phyloP scores from a whole-genome alignment of 768 basidiomycete genomes.

The Boletales sp. region DNA sequence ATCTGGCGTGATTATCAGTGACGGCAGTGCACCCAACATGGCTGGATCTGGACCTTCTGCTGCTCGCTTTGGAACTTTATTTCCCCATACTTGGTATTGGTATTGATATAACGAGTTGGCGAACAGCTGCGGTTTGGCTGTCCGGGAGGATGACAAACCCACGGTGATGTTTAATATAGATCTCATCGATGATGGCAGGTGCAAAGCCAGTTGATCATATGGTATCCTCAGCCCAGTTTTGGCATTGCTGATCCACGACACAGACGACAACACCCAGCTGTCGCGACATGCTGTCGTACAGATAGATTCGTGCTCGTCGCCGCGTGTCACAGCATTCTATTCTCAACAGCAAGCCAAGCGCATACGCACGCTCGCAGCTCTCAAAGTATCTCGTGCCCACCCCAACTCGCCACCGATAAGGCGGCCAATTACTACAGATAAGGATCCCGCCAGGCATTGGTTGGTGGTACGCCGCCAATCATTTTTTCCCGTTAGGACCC shows the following conservation, averaged over 20 bases:
- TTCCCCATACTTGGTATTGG: conserved; percentile 1
- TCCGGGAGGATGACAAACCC: no score
- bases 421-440: conserved; percentile 12
- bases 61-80: background rate
- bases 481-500: no score
- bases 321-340: background rate
- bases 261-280: no score
- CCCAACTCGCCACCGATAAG: conserved; percentile 1
- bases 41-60: background rate
- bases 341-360: background rate
- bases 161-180: no score
- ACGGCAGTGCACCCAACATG: background rate
- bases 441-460: conserved; percentile 12
- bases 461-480: no score
- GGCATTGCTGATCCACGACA: no score
- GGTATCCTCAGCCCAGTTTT: no score
- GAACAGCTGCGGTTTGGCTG: background rate
- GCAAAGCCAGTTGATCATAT: no score
- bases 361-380: background rate
- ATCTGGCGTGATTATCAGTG: background rate
- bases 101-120: background rate
- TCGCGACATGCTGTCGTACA: no score
- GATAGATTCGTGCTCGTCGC: background rate
- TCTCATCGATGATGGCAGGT: no score
- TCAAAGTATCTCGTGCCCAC: background rate